Evolutionary conservation across 2,329 filamentous ascomycete species (phyloP).

Genomic region (Hymenoscyphus infarciens): DNA sequence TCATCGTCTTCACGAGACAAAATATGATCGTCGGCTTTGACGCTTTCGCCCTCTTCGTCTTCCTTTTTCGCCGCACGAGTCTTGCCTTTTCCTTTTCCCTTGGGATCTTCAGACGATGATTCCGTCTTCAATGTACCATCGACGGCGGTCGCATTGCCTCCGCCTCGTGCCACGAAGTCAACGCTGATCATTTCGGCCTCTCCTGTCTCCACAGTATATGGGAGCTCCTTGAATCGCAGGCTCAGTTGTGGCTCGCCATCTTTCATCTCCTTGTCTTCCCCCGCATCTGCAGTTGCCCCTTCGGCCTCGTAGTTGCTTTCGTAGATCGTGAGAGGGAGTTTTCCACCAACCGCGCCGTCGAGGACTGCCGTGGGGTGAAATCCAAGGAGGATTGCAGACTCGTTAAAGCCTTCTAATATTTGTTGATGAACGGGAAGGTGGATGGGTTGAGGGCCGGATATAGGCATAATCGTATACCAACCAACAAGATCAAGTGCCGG

Average conservation of each 20-base stretch:
- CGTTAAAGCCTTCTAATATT: conserved; percentile 71
- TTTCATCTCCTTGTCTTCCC: conserved; percentile 69
- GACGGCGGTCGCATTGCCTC: conserved; percentile 71
- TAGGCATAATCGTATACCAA: conserved; percentile 80
- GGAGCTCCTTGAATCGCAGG: conserved; percentile 76
- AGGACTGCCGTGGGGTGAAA: conserved; percentile 69
- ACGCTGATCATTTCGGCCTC: conserved; percentile 98
- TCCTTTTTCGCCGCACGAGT: conserved; percentile 33
- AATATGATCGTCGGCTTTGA: conserved; percentile 48
- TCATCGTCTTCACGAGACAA: conserved; percentile 60
- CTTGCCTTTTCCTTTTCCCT: conserved; percentile 30
- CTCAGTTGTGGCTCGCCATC: conserved; percentile 54
- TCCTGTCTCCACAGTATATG: conserved; percentile 86
- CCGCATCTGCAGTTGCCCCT: conserved; percentile 46
- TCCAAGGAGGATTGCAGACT: conserved; percentile 78
- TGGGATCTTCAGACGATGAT: conserved; percentile 29
- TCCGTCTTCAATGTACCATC: conserved; percentile 32
- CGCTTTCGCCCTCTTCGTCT: conserved; percentile 31
- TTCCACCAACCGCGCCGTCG: conserved; percentile 62
- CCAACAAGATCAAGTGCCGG: conserved; percentile 83
- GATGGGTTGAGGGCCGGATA: conserved; percentile 64
- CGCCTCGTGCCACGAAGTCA: conserved; percentile 83
- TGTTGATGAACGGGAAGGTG: conserved; percentile 74
- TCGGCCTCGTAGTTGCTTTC: conserved; percentile 79
- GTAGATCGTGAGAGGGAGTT: conserved; percentile 86